Evolutionary conservation across 2,329 filamentous ascomycete species (phyloP).

Genomic region (Lasiodiplodia sp.): DNA sequence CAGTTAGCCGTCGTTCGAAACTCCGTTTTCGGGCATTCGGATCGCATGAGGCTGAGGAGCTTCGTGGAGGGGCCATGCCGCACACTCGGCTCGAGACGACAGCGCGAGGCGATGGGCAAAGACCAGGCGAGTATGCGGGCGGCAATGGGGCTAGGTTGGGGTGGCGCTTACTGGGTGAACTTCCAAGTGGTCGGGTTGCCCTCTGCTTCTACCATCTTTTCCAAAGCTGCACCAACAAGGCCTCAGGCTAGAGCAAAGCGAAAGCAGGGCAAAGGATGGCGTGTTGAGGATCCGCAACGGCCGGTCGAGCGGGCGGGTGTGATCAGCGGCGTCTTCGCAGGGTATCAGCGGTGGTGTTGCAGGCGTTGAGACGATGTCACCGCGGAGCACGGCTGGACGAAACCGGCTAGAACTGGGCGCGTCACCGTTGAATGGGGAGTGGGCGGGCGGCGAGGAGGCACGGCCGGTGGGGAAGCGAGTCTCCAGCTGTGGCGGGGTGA

Average conservation of each 20-base stretch:
- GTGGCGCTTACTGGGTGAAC: constrained; percentile 88
- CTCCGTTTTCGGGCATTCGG: not conserved
- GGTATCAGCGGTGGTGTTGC: constrained; percentile 29
- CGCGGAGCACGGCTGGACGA: constrained; percentile 29
- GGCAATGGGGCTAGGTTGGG: constrained; percentile 2
- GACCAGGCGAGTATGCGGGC: not conserved
- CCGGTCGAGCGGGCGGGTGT: constrained; percentile 10
- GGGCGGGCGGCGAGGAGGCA: constrained; percentile 23
- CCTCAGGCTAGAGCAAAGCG: constrained; percentile 22
- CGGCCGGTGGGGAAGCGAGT: constrained; percentile 24
- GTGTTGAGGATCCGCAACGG: constrained; percentile 18
- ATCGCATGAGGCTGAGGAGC: constrained; percentile 2
- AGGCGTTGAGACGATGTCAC: constrained; percentile 29
- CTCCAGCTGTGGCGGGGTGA: constrained; percentile 28
- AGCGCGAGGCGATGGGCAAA: not conserved
- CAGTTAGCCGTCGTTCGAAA: constrained; percentile 17
- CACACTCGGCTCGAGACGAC: not conserved
- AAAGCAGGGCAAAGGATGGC: constrained; percentile 2
- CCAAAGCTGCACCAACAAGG: constrained; percentile 32
- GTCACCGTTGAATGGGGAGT: constrained; percentile 29
- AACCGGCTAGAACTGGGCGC: constrained; percentile 30
- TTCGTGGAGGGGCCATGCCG: constrained; percentile 2
- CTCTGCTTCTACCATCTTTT: constrained; percentile 95
- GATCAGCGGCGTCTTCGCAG: constrained; percentile 27
- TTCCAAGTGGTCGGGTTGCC: constrained; percentile 97